Base-by-base conservation (phyloP, 805 yeast genomes). In the Brettanomyces sp. region DNA sequence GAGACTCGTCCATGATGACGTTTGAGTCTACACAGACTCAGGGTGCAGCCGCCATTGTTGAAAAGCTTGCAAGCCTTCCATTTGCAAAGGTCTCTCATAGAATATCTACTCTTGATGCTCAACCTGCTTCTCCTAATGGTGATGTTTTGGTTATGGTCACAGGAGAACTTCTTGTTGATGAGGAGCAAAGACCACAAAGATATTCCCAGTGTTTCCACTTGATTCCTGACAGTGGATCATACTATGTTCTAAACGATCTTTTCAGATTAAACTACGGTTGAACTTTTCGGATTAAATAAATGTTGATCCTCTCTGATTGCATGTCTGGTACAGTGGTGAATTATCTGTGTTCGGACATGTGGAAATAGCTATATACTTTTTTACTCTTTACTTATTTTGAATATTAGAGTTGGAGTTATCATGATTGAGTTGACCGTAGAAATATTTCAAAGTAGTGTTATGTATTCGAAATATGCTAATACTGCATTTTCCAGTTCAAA, bases 131-230 rank as follows among this genome's bases (percentile, higher is more conserved):
- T 47, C 87, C 95, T 48, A 78, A 73, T 57, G 91, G 93, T 51
- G 97, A 91, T 63, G 95, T 93, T 46, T 74, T 93, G 58, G 98
- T 91, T 45, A 83, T 93, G 93, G 97, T 93, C 57, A 93, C 99
- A 46, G 99, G 99, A 52, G 96, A 87, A 67, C 77, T 93, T 54
- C 69, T 89, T 58, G 76, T 84, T 54, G 99, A 93, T 65, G 98
- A 91, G 52, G 98, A 93, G 73, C 85, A 82, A 64, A 89, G 88
- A 67, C 80, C 97, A 47, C 97, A 91, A 69, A 82, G 96, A 70
- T 93, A 90, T 71, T 87, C 98, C 32, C 99, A 93, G 72, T 95
- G 88, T 42, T 93, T 93, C 81, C 98, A 93, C 65, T 79, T 93
- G 70, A 82, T 89, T 52, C 97, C 96, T 53, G 99, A 93, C 49